Conservation (phyloP, 2,329 filamentous ascomycete species). For the Aspergillus intermedius region DNA sequence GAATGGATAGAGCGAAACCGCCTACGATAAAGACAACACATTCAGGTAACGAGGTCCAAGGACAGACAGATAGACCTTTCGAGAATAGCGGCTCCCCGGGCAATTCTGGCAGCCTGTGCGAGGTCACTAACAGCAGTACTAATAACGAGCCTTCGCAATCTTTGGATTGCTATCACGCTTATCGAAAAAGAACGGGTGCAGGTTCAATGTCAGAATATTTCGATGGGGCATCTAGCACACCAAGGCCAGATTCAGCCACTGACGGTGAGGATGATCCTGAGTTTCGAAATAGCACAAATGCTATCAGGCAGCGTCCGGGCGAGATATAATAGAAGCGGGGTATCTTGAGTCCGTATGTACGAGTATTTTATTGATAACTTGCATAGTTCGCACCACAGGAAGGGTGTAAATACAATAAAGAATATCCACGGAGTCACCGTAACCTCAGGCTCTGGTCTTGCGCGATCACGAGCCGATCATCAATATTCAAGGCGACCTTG, state of each 20-base stretch:
- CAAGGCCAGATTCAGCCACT: slow-evolving; percentile 49
- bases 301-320: neutral
- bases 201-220: neutral
- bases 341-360: too few species aligned
- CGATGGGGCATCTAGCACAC: neutral
- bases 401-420: slow-evolving; percentile 1
- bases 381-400: too few species aligned
- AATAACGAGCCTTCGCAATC: neutral
- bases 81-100: neutral
- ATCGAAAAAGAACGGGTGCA: neutral
- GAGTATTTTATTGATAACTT: too few species aligned
- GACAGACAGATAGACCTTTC: slow-evolving; percentile 14
- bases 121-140: neutral
- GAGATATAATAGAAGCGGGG: too few species aligned
- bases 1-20: slow-evolving; percentile 62
- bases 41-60: slow-evolving; percentile 60
- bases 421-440: too few species aligned
- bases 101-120: neutral
- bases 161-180: neutral
- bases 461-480: neutral
- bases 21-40: slow-evolving; percentile 51
- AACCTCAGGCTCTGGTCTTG: neutral
- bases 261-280: slow-evolving; percentile 40
- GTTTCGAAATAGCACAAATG: slow-evolving; percentile 9
- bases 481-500: slow-evolving; percentile 34